A percentile compares a stretch with the other conserved stretches of the same genome.
Evolutionary conservation across 2,329 filamentous ascomycete genomes (phyloP).

Genomic region (Alternaria ventricosa): DNA sequence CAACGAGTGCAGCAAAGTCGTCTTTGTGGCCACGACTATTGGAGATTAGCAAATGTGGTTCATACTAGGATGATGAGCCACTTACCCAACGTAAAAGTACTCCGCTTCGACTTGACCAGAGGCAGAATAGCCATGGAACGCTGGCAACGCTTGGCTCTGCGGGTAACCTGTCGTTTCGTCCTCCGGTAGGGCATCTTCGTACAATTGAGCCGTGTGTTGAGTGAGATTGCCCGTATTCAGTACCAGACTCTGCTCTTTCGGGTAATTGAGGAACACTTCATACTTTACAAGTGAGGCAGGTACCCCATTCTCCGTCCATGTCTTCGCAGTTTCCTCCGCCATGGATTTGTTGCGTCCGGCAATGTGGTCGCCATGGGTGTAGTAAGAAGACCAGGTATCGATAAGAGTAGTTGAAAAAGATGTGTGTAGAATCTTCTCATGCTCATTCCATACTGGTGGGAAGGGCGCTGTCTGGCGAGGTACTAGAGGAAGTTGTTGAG

Average conservation of each 20-base stretch:
- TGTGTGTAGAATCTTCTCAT: conserved; percentile 47
- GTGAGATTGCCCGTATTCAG: conserved; percentile 41
- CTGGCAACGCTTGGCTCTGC: conserved; percentile 48
- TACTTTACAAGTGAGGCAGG: conserved; percentile 41
- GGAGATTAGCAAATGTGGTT: fast-evolving
- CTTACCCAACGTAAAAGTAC: conserved; percentile 54
- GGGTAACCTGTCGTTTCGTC: conserved; percentile 46
- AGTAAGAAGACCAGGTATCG: conserved; percentile 46
- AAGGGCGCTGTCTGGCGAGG: conserved; percentile 30
- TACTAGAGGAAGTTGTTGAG: background rate
- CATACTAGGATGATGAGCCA: conserved; percentile 39
- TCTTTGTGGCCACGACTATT: conserved; percentile 48
- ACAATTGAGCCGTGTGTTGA: conserved; percentile 35
- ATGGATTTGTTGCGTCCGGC: conserved; percentile 45
- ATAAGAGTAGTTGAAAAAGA: conserved; percentile 51
- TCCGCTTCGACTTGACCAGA: conserved; percentile 55
- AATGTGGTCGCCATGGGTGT: conserved; percentile 46
- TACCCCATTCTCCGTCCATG: conserved; percentile 36
- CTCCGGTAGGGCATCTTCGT: conserved; percentile 41
- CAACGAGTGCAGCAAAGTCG: conserved; percentile 52
- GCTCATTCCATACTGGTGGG: conserved; percentile 41
- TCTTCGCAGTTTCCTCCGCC: conserved; percentile 44
- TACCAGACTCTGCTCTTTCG: conserved; percentile 39
- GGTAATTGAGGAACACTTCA: conserved; percentile 49
- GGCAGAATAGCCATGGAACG: conserved; percentile 57